phyloP scores from a whole-genome alignment of 352 stramenopile genomes.

The Ophiocytium majus region DNA sequence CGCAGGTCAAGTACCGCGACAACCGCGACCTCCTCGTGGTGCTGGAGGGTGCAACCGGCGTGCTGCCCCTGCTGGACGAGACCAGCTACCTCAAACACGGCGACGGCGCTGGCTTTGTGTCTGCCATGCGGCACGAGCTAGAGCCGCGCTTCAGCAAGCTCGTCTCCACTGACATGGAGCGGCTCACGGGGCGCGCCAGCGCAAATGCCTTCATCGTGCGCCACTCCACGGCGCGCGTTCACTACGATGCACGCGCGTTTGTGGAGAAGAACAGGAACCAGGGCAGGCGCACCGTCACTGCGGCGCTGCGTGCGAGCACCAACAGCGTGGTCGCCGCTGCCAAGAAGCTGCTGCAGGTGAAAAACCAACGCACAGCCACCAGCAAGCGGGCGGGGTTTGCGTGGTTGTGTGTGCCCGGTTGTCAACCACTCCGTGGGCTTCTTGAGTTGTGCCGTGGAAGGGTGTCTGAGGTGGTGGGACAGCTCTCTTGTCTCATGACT shows the following conservation, averaged over 20 bases:
- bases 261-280: conserved; percentile 53
- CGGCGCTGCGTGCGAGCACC: conserved; percentile 44
- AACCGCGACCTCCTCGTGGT: conserved; percentile 47
- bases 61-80: conserved; percentile 54
- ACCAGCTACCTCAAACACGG: conserved; percentile 45
- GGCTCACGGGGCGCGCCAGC: conserved; percentile 32
- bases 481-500: too few species aligned
- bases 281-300: conserved; percentile 34
- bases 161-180: conserved; percentile 27
- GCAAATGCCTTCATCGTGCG: conserved; percentile 44
- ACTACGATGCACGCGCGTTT: conserved; percentile 49
- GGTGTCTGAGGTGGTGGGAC: too few species aligned
- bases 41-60: conserved; percentile 38
- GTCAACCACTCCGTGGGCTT: too few species aligned
- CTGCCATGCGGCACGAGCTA: conserved; percentile 30
- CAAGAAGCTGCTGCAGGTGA: conserved; percentile 13
- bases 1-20: conserved; percentile 42
- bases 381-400: too few species aligned
- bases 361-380: too few species aligned
- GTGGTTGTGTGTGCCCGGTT: too few species aligned
- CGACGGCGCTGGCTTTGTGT: conserved; percentile 47
- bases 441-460: too few species aligned
- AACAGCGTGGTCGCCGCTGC: conserved; percentile 47
- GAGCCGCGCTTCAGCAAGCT: conserved; percentile 11
- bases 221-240: conserved; percentile 45